Conservation (phyloP, 345 rosid species). For the Dipteronia sinensis region DNA sequence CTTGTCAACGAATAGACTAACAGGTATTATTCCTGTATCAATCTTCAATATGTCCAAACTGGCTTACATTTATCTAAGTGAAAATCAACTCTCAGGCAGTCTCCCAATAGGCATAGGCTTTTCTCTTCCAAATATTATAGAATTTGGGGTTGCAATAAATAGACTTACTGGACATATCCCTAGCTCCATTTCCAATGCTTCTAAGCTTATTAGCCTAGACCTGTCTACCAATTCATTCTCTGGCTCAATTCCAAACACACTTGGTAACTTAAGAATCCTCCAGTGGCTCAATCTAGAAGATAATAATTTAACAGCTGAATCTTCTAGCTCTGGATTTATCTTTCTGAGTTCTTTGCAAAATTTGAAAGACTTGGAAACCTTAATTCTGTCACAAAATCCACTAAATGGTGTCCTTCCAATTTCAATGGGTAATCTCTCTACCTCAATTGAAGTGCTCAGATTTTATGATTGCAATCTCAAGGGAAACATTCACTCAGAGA, state of each 20-base stretch:
- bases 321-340: neutral
- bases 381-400: neutral
- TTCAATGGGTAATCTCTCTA: constrained; percentile 20
- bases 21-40: neutral
- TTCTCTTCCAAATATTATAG: neutral
- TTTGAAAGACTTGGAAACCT: neutral
- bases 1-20: neutral
- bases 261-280: constrained; percentile 23
- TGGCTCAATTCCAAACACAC: constrained; percentile 21
- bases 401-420: neutral
- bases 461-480: neutral
- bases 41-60: neutral
- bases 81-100: neutral
- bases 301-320: constrained; percentile 4
- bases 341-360: constrained; percentile 19
- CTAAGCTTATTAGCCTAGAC: neutral
- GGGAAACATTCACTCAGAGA: constrained; percentile 22
- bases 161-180: neutral
- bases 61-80: too few species aligned
- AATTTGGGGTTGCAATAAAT: neutral
- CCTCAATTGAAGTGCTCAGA: neutral
- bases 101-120: neutral
- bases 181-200: neutral
- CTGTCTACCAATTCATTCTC: constrained; percentile 4
- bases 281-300: neutral